Evolutionary conservation across 2,329 filamentous ascomycete genomes (phyloP).

Genomic region (Xylaria sp.): DNA sequence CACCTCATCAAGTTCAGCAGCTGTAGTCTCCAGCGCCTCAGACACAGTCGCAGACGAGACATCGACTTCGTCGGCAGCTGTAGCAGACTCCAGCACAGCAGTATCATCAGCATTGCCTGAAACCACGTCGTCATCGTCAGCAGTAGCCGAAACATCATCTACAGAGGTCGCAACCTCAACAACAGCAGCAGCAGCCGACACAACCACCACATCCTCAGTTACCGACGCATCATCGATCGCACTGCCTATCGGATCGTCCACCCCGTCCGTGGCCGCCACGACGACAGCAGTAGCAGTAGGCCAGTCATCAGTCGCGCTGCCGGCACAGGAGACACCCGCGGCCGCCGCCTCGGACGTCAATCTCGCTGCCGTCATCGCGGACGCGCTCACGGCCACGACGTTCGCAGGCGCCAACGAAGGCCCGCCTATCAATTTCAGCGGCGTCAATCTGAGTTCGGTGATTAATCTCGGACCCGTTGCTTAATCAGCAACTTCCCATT

Average conservation of each 20-base stretch:
- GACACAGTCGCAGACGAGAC: slow-evolving; percentile 3
- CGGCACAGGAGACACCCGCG: slow-evolving; percentile 35
- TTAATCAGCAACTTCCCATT: background rate
- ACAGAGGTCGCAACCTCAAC: background rate
- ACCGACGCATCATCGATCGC: slow-evolving; percentile 40
- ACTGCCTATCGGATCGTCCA: slow-evolving; percentile 31
- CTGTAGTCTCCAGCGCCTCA: slow-evolving; percentile 11
- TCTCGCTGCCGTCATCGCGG: slow-evolving; percentile 30
- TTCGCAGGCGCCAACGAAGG: slow-evolving; percentile 46
- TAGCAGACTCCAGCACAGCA: slow-evolving; percentile 6
- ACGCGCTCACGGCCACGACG: slow-evolving; percentile 41
- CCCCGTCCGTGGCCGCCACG: slow-evolving; percentile 25
- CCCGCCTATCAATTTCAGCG: slow-evolving; percentile 45
- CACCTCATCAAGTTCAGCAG: slow-evolving; percentile 3
- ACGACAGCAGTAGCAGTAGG: slow-evolving; percentile 20
- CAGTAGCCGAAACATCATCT: background rate
- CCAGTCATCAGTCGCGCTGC: slow-evolving; percentile 39
- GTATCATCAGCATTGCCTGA: background rate
- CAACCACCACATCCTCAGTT: background rate
- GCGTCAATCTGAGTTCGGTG: slow-evolving; percentile 43
- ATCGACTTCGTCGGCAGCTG: slow-evolving; percentile 1
- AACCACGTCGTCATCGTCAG: slow-evolving; percentile 8
- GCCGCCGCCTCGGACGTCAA: slow-evolving; percentile 33
- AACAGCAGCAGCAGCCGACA: background rate
- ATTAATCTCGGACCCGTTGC: slow-evolving; percentile 45